phyloP scores from a whole-genome alignment of 169 alveolate genomes.

The Cryptosporidium felis region DNA sequence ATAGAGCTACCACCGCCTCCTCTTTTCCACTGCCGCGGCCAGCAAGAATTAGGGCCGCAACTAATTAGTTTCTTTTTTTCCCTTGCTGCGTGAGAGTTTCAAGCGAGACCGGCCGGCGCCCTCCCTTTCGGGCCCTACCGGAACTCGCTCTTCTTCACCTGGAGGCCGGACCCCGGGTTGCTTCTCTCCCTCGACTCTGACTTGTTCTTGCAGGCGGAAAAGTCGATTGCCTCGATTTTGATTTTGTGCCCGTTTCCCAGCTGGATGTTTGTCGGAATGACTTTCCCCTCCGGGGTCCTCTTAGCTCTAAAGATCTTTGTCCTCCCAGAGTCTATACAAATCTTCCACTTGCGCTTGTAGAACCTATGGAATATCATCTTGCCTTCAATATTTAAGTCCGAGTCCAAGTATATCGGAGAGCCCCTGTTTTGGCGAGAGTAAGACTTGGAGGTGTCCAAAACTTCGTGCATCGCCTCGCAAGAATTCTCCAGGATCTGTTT shows the following conservation, averaged over 20 bases:
- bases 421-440: background rate
- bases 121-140: background rate
- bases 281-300: background rate
- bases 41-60: no score
- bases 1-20: no score
- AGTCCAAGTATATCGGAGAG: background rate
- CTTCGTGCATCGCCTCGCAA: slow-evolving; percentile 64
- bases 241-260: background rate
- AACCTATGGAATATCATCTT: slow-evolving; percentile 50
- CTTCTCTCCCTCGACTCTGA: background rate
- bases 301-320: slow-evolving; percentile 7
- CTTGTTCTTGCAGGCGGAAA: background rate
- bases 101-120: no score
- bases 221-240: slow-evolving; percentile 35
- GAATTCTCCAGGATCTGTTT: slow-evolving; percentile 50
- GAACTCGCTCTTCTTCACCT: background rate
- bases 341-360: slow-evolving; percentile 49
- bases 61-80: no score
- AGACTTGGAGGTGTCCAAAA: background rate
- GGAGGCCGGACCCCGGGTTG: background rate
- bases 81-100: no score
- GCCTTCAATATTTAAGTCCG: slow-evolving; percentile 49
- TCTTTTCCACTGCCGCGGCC: background rate
- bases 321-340: slow-evolving; percentile 1
- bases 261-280: slow-evolving; percentile 4